These are phyloP conservation scores for Geopyxis carbonaria DNA, from an alignment of 495 filamentous ascomycete species.

Conservation along the genomic window DNA sequence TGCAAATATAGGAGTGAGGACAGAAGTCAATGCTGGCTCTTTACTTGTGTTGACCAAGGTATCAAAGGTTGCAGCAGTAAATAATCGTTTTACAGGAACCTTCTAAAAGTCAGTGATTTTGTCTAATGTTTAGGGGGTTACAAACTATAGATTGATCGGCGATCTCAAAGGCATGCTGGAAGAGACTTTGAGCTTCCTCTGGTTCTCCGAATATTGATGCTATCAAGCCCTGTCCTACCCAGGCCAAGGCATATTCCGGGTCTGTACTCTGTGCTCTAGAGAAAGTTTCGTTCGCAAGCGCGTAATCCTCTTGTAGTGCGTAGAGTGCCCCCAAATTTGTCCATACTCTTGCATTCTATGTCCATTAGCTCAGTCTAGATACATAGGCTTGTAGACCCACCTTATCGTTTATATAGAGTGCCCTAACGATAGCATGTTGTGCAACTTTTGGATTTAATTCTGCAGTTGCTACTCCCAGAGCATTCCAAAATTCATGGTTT, in stretches of 20 bases:
- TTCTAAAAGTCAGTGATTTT: background rate
- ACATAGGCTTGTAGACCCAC: background rate
- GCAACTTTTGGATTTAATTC: slow-evolving; percentile 69
- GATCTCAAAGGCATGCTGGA: slow-evolving; percentile 93
- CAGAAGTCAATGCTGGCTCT: slow-evolving; percentile 26
- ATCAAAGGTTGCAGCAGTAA: slow-evolving; percentile 59
- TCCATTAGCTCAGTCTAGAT: background rate
- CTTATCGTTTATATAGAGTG: slow-evolving; percentile 76
- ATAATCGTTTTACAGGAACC: slow-evolving; percentile 51
- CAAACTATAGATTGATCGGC: slow-evolving; percentile 48
- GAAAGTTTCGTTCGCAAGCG: slow-evolving; percentile 76
- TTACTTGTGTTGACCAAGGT: slow-evolving; percentile 38
- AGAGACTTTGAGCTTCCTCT: slow-evolving; percentile 62
- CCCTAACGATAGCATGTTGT: slow-evolving; percentile 87
- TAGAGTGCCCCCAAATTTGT: slow-evolving; percentile 80
- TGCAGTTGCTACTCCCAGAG: slow-evolving; percentile 77
- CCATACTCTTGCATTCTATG: slow-evolving; percentile 58
- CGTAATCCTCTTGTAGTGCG: slow-evolving; percentile 60
- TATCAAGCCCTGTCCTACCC: slow-evolving; percentile 82
- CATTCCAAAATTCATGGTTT: slow-evolving; percentile 96
- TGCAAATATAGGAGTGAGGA: slow-evolving; percentile 70
- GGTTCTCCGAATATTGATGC: slow-evolving; percentile 55
- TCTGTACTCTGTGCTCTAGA: slow-evolving; percentile 82
- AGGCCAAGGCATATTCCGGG: slow-evolving; percentile 79
- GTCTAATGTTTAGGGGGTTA: background rate